These are phyloP conservation scores for Nidula niveotomentosa DNA, from an alignment of 1,284 basidiomycete genomes.

Conservation along the genomic window DNA sequence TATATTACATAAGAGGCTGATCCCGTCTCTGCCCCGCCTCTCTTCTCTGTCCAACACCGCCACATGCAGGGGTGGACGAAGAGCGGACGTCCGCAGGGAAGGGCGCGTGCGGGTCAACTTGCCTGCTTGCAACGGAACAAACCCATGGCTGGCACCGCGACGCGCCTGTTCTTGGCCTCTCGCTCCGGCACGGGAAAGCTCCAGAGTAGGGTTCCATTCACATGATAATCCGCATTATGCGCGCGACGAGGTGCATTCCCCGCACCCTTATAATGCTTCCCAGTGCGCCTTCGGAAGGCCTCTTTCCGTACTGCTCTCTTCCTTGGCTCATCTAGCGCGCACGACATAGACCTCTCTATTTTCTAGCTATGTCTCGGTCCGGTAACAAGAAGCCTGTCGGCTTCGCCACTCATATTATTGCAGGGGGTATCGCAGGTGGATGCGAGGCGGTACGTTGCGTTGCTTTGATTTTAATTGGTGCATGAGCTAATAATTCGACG, in stretches of 20 bases:
- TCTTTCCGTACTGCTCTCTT: neutral
- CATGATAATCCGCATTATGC: slow-evolving; percentile 5
- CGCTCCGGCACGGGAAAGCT: neutral
- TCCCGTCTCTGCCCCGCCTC: too few relatives aligned
- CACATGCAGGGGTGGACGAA: slow-evolving; percentile 4
- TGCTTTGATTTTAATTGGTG: neutral
- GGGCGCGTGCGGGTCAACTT: neutral
- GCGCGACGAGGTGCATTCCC: neutral
- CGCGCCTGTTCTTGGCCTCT: neutral
- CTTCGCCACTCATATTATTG: slow-evolving; percentile 89
- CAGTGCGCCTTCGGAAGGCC: neutral
- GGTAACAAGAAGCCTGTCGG: slow-evolving; percentile 71
- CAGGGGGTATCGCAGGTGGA: slow-evolving; percentile 88
- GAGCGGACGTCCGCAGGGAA: slow-evolving; percentile 26
- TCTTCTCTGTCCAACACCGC: too few relatives aligned
- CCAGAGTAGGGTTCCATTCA: slow-evolving; percentile 2
- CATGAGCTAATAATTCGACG: slow-evolving; percentile 2
- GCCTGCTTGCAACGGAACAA: neutral
- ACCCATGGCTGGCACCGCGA: slow-evolving; percentile 5
- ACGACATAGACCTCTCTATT: slow-evolving; percentile 6
- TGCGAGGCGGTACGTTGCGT: slow-evolving; percentile 79
- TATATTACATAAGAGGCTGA: too few relatives aligned
- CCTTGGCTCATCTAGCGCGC: neutral
- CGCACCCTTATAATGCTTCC: neutral
- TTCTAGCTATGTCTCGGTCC: slow-evolving; percentile 51